Percentiles rank a stretch among this genome's conserved stretches.
Evolutionary conservation across 208 protist genomes (phyloP).

Genomic region (Trypanosoma avium): DNA sequence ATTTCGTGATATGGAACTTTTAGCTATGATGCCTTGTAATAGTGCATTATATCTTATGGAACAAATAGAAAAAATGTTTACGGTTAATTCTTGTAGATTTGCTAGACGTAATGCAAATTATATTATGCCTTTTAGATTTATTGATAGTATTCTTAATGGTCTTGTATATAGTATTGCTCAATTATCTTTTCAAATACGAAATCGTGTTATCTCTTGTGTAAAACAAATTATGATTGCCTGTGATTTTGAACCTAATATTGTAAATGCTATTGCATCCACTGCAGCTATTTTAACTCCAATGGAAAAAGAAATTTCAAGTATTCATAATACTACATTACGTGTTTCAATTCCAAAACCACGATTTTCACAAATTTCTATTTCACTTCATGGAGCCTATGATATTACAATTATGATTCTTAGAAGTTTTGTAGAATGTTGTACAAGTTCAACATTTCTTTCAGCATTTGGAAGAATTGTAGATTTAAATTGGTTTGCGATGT

Average conservation of each 20-base stretch:
- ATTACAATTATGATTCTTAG: conserved; percentile 52
- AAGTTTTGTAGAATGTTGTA: conserved; percentile 54
- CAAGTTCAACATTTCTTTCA: conserved; percentile 37
- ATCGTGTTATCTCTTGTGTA: conserved; percentile 47
- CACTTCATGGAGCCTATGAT: conserved; percentile 41
- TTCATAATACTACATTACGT: background rate
- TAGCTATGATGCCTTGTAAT: conserved; percentile 44
- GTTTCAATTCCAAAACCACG: conserved; percentile 41
- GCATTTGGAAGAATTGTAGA: conserved; percentile 51
- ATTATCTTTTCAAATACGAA: conserved; percentile 38
- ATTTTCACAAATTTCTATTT: conserved; percentile 31
- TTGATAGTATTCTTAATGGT: conserved; percentile 73
- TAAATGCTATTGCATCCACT: conserved; percentile 55
- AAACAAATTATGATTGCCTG: conserved; percentile 74
- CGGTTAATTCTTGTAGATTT: conserved; percentile 51
- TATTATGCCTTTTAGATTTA: conserved; percentile 54
- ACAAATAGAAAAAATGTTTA: conserved; percentile 53
- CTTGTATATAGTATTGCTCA: conserved; percentile 35
- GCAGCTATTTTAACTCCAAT: conserved; percentile 61
- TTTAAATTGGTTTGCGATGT: conserved; percentile 69
- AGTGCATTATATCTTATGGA: conserved; percentile 51
- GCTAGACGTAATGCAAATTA: conserved; percentile 67
- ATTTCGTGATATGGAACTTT: conserved; percentile 54
- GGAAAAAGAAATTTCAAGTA: conserved; percentile 1
- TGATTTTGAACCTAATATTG: conserved; percentile 60